Evolutionary conservation across 1,284 basidiomycete species (phyloP).

Genomic region (Cutaneotrichosporon sp.): DNA sequence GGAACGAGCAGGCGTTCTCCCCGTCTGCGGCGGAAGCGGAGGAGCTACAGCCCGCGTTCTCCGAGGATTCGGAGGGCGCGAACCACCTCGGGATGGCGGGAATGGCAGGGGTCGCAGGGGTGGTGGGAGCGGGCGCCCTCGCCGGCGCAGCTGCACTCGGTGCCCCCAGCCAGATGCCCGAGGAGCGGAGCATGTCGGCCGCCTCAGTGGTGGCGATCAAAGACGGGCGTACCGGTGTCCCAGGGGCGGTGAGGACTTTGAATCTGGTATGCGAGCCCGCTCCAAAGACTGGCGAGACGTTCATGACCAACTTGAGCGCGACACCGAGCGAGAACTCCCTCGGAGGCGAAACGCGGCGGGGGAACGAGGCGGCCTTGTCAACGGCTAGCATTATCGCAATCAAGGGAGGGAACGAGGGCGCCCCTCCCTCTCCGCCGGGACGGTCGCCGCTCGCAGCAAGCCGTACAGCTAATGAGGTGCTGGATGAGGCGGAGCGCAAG

Average conservation of each 20-base stretch:
- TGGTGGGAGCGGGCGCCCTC: background rate
- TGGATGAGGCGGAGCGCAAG: background rate
- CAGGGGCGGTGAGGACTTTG: background rate
- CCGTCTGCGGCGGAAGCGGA: background rate
- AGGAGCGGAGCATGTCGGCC: slow-evolving; percentile 4
- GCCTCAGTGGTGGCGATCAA: slow-evolving; percentile 5
- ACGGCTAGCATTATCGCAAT: slow-evolving; percentile 47
- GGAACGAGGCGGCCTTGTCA: slow-evolving; percentile 39
- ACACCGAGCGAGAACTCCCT: background rate
- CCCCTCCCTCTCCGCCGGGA: slow-evolving; percentile 1
- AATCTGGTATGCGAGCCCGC: slow-evolving; percentile 2
- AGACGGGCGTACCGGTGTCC: background rate
- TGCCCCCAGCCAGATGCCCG: background rate
- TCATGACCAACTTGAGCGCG: background rate
- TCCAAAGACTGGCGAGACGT: slow-evolving; percentile 12
- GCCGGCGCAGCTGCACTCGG: background rate
- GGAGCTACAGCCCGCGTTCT: background rate
- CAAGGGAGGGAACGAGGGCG: slow-evolving; percentile 40
- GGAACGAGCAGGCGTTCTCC: too few species aligned
- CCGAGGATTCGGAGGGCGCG: background rate
- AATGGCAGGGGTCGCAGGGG: background rate
- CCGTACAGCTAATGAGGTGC: background rate
- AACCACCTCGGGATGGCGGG: background rate
- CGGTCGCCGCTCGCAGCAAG: background rate
- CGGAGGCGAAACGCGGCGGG: slow-evolving; percentile 25